A percentile compares a stretch with the other conserved stretches of the same genome.
These are phyloP conservation scores for Cladosporium sphaerospermum DNA, from an alignment of 2,329 filamentous ascomycete genomes.

Conservation along the genomic window DNA sequence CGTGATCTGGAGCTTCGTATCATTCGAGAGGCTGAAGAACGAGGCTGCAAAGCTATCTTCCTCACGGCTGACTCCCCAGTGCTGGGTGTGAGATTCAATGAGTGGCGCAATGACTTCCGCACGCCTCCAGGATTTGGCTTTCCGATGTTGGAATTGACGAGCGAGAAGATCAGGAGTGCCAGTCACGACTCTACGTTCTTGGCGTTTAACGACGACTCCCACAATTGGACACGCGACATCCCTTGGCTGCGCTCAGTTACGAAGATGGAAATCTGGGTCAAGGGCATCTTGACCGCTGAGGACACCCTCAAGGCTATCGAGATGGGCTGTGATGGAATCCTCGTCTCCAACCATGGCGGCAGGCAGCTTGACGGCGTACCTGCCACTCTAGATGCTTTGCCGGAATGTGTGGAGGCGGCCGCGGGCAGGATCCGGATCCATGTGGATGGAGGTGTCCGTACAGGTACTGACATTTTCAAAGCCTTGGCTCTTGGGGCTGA, in stretches of 20 bases:
- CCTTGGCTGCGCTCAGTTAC: constrained; percentile 44
- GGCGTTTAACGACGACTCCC: constrained; percentile 24
- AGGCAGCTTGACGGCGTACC: constrained; percentile 11
- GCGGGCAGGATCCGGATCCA: constrained; percentile 51
- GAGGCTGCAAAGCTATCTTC: constrained; percentile 49
- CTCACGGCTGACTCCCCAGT: constrained; percentile 51
- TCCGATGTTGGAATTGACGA: constrained; percentile 23
- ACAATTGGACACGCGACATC: constrained; percentile 35
- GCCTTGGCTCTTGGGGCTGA: constrained; percentile 48
- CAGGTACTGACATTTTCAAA: constrained; percentile 54
- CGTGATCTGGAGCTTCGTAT: constrained; percentile 41
- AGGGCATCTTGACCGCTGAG: constrained; percentile 35
- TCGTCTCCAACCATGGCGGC: constrained; percentile 52
- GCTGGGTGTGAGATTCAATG: constrained; percentile 48
- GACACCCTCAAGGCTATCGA: constrained; percentile 46
- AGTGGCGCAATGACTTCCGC: constrained; percentile 48
- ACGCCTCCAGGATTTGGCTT: constrained; percentile 25
- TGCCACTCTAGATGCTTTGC: constrained; percentile 20
- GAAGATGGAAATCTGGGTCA: constrained; percentile 45
- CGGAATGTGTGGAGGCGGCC: constrained; percentile 34
- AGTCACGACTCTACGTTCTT: constrained; percentile 28
- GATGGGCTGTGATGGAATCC: constrained; percentile 58
- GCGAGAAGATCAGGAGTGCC: constrained; percentile 20
- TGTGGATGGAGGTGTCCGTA: constrained; percentile 54
- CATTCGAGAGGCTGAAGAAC: constrained; percentile 24